These are phyloP conservation scores for Lentinula raphanica DNA, from an alignment of 768 basidiomycete genomes.

Conservation along the genomic window DNA sequence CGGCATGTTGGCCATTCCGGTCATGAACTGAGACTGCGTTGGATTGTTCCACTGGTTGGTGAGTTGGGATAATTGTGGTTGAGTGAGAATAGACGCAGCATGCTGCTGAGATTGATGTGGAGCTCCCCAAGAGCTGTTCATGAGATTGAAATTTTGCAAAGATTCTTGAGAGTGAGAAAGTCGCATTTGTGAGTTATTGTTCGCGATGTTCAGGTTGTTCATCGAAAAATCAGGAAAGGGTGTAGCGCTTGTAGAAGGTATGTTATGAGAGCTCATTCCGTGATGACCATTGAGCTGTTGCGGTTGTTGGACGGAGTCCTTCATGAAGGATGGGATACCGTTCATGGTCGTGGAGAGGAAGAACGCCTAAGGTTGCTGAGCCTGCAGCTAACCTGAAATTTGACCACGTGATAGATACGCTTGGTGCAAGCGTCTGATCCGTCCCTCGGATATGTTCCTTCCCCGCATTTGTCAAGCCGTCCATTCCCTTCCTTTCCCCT, in stretches of 20 bases:
- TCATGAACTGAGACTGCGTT: slow-evolving; percentile 21
- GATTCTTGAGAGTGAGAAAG: background rate
- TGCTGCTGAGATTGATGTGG: slow-evolving; percentile 15
- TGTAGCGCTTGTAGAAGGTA: slow-evolving; percentile 31
- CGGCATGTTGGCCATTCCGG: slow-evolving; percentile 14
- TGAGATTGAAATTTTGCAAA: background rate
- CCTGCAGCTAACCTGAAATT: no score
- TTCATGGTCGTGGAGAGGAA: background rate
- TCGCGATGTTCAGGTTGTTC: slow-evolving; percentile 2
- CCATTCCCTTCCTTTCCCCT: background rate
- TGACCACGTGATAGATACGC: background rate
- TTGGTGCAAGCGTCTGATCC: background rate
- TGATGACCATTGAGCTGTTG: background rate
- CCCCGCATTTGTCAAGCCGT: background rate
- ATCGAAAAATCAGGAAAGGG: slow-evolving; percentile 23
- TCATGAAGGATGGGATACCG: background rate
- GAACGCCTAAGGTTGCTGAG: background rate
- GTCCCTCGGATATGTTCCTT: background rate
- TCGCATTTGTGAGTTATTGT: slow-evolving; percentile 7
- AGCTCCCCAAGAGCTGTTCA: background rate
- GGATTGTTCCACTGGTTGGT: slow-evolving; percentile 26
- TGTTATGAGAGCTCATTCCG: slow-evolving; percentile 13
- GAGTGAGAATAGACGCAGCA: slow-evolving; percentile 12
- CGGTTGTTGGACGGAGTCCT: background rate
- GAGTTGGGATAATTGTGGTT: slow-evolving; percentile 17